Evolutionary conservation across 176 grass and related monocot genomes (phyloP), one percentile per base, ranked within the genome.

Genomic region (Lolium perenne): DNA sequence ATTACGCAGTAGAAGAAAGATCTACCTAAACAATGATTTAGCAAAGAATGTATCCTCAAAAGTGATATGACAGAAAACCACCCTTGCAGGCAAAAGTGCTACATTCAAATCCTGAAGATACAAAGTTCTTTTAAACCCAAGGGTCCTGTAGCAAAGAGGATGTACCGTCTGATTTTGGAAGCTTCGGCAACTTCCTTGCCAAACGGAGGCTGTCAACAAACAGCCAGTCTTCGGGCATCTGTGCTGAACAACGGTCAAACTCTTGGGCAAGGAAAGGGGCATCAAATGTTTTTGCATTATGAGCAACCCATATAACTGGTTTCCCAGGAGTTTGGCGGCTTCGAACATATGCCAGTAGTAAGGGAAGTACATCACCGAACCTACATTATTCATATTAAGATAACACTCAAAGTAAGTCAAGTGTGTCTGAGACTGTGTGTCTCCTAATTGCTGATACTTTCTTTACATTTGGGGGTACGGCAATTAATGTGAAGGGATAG

Each of bases 251-350:
- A 10, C 76, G 90, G 11, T 35, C 55, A 83, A 98, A 92, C 86
- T 95, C 91, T 60, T 77, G 86, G 56, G 82, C 79, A 41, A 98
- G 41, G 66, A 98, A 95, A 70, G 62, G 90, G 8, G 87, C 80
- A 86, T 98, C 93, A 62, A 94, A 98, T 7, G 8, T 0, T 47
- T 78, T 91, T 40, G 82, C 96, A 77, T 88, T 94, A 64, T 95
- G 93, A 48, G 96, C 96, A 88, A 98, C 48, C 93, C 81, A 95
- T 55, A 98, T 18, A 77, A 95, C 32, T 76, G 90, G 96, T 81
- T 89, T 95, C 38, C 88, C 93, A 79, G 81, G 82, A 74, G 88
- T 71, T 82, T 94, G 91, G 38, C 78, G 87, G 69, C 84, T 95
- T 82, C 14, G 72, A 62, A 92, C 88, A 79, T 84, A 98, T 84